These are phyloP conservation scores for Monosporascus sp. DNA, from an alignment of 2,329 filamentous ascomycete species.

Conservation along the genomic window DNA sequence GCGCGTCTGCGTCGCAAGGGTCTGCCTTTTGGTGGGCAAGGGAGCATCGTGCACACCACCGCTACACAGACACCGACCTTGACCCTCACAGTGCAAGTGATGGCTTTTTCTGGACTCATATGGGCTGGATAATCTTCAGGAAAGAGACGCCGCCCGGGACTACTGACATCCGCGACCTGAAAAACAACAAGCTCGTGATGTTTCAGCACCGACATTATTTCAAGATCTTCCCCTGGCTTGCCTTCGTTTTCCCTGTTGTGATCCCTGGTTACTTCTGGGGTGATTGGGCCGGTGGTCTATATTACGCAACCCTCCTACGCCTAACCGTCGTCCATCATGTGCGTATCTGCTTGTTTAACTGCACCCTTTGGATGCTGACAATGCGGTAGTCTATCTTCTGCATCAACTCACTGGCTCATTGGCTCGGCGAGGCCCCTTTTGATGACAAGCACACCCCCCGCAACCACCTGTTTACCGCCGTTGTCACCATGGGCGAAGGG, in stretches of 20 bases:
- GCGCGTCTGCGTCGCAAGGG: slow-evolving; percentile 52
- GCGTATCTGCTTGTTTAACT: background rate
- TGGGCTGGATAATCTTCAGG: slow-evolving; percentile 92
- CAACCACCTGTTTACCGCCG: slow-evolving; percentile 79
- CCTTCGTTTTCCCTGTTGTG: slow-evolving; percentile 66
- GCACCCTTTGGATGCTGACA: slow-evolving; percentile 67
- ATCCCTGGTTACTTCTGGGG: slow-evolving; percentile 75
- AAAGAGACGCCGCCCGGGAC: slow-evolving; percentile 86
- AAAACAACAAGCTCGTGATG: slow-evolving; percentile 78
- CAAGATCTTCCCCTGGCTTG: slow-evolving; percentile 74
- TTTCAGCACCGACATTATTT: slow-evolving; percentile 88
- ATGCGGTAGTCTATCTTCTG: slow-evolving; percentile 89
- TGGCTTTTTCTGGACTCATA: slow-evolving; percentile 75
- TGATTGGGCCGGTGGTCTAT: slow-evolving; percentile 58
- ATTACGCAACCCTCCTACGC: slow-evolving; percentile 79
- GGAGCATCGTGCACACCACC: slow-evolving; percentile 81
- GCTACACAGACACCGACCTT: slow-evolving; percentile 89
- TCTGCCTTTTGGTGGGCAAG: slow-evolving; percentile 87
- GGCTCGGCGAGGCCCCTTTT: slow-evolving; percentile 88
- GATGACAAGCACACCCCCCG: slow-evolving; percentile 89
- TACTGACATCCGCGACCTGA: slow-evolving; percentile 82
- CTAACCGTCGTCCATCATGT: slow-evolving; percentile 82
- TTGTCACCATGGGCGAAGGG: slow-evolving; percentile 80
- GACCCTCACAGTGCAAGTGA: slow-evolving; percentile 89
- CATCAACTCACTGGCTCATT: slow-evolving; percentile 86